Conservation (phyloP, 2,329 filamentous ascomycete genomes). For the Didymella exigua region DNA sequence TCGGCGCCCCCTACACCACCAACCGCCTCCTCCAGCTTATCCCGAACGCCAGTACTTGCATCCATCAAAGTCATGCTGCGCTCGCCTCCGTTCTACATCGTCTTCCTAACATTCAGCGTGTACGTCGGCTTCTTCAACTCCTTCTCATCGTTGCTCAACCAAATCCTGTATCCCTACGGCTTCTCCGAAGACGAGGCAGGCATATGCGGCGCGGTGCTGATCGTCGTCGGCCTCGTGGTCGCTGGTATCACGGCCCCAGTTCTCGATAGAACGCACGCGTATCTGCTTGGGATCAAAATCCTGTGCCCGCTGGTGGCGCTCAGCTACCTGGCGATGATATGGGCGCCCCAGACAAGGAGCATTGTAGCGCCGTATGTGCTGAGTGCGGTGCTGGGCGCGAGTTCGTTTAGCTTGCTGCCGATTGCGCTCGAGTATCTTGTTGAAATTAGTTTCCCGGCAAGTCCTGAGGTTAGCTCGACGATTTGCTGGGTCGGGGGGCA, state of each 20-base stretch:
- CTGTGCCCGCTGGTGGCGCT: constrained; percentile 75
- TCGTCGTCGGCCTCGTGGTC: constrained; percentile 81
- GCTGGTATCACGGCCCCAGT: constrained; percentile 80
- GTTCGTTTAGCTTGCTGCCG: constrained; percentile 80
- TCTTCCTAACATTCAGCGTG: constrained; percentile 79
- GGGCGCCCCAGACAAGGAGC: constrained; percentile 69
- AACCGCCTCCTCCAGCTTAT: constrained; percentile 67
- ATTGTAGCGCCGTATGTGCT: constrained; percentile 76
- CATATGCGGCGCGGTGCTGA: constrained; percentile 86
- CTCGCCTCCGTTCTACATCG: constrained; percentile 77
- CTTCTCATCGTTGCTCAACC: constrained; percentile 84
- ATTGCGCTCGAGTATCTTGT: constrained; percentile 85
- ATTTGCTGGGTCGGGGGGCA: constrained; percentile 88
- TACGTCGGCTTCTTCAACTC: constrained; percentile 96
- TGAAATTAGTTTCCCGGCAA: constrained; percentile 85
- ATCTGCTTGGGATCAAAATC: constrained; percentile 73
- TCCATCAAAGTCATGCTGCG: constrained; percentile 56
- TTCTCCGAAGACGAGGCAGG: constrained; percentile 85
- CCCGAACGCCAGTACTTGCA: constrained; percentile 58
- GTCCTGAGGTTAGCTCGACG: constrained; percentile 82
- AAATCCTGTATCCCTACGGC: constrained; percentile 85
- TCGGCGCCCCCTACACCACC: constrained; percentile 76
- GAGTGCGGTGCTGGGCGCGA: constrained; percentile 76
- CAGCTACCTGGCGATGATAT: constrained; percentile 79
- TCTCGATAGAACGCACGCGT: constrained; percentile 82